Evolutionary conservation across 2,329 filamentous ascomycete species (phyloP), one percentile per base, ranked within the genome.

Genomic region (Xylariomycetidae sp.): DNA sequence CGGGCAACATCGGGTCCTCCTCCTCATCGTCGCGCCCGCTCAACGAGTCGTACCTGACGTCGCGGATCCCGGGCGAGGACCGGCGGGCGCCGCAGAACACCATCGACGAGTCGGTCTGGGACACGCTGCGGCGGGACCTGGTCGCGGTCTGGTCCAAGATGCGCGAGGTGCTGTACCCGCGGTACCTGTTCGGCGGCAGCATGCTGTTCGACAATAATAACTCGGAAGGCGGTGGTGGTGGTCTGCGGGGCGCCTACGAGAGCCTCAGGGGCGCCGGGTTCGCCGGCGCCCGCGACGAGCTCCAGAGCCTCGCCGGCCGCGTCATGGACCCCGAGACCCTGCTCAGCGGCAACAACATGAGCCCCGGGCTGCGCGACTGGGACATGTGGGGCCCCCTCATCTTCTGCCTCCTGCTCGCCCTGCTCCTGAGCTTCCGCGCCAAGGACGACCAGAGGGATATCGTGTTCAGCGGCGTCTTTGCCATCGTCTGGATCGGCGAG

Each of bases 61-160:
- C 87, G 15, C 80, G 81, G 38, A 94, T 98, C 55, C 83, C 84
- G 3, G 92, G 92, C 47, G 90, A 97, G 62, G 92, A 98, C 67
- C 85, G 92, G 34, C 77, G 84, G 44, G 89, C 92, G 12, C 78
- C 88, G 6, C 80, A 83, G 46, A 94, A 94, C 65, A 98, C 92
- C 28, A 94, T 98, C 60, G 92, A 98, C 62, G 92, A 98, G 66
- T 82, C 81, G 2, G 92, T 98, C 25, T 98, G 92, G 92, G 87
- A 90, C 27, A 98, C 92, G n/a, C 70, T 98, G 40, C 87, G 85
- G 33, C 83, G 92, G 48, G 92, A 98, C 61, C 67, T 98, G 46
- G 65, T 90, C 6, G 92, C 88, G 16, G 88, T 97, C 22, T 97
- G 92, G 90, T 85, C 87, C 65, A 98, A 98, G 73, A 88, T 98